phyloP scores from a whole-genome alignment of 495 filamentous ascomycete species.

The Penicillium pancosmium region DNA sequence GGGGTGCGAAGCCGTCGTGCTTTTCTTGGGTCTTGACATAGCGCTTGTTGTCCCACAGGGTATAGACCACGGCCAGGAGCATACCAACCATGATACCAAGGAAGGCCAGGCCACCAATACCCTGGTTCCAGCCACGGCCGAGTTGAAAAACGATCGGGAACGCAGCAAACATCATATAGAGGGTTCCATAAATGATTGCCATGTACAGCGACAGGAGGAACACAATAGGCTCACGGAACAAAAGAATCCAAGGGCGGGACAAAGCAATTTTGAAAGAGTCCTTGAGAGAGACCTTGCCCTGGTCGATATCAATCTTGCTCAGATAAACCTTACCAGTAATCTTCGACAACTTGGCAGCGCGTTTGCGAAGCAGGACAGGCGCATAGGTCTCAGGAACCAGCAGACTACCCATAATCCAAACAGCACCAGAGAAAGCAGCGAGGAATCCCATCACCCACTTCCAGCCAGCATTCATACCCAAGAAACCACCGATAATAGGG shows the following conservation, averaged over 20 bases:
- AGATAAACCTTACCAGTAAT: conserved; percentile 59
- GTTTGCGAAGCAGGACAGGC: conserved; percentile 57
- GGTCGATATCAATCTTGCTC: conserved; percentile 49
- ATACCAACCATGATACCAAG: conserved; percentile 83
- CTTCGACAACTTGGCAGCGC: conserved; percentile 55
- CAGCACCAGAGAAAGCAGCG: conserved; percentile 50
- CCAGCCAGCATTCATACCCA: conserved; percentile 63
- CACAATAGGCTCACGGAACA: conserved; percentile 61
- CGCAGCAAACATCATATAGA: conserved; percentile 86
- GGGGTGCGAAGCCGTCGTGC: conserved; percentile 46
- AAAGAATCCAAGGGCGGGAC: conserved; percentile 52
- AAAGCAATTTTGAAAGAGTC: conserved; percentile 48
- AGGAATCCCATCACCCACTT: conserved; percentile 67
- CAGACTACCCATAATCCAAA: conserved; percentile 59
- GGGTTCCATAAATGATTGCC: conserved; percentile 72
- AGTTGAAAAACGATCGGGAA: conserved; percentile 77
- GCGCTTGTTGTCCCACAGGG: conserved; percentile 53
- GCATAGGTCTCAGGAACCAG: conserved; percentile 64
- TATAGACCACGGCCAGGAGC: conserved; percentile 59
- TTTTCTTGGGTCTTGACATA: conserved; percentile 41
- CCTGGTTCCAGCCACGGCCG: conserved; percentile 72
- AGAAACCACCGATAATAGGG: conserved; percentile 62
- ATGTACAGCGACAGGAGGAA: conserved; percentile 71
- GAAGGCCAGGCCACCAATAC: conserved; percentile 76
- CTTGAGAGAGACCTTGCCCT: conserved; percentile 39